These are phyloP conservation scores for Trichoderma sp. DNA, from an alignment of 2,329 filamentous ascomycete genomes.

Conservation along the genomic window DNA sequence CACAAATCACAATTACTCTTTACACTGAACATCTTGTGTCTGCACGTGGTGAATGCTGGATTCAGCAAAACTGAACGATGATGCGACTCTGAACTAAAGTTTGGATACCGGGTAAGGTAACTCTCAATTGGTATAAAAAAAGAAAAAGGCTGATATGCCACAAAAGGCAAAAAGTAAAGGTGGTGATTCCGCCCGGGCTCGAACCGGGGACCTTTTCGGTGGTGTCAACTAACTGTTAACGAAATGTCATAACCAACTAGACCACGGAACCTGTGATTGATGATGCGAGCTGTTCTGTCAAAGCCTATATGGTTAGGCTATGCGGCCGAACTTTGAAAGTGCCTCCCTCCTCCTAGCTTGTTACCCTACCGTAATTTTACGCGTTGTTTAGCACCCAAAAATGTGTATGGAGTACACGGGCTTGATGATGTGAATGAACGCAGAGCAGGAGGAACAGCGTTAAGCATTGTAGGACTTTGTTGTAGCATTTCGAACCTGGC, in stretches of 20 bases:
- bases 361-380: no score
- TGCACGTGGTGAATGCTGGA: background rate
- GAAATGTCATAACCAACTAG: constrained; percentile 30
- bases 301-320: background rate
- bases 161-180: constrained; percentile 9
- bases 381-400: no score
- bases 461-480: no score
- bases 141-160: no score
- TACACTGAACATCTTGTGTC: background rate
- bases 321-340: no score
- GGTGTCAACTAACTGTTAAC: constrained; percentile 28
- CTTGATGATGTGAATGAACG: no score
- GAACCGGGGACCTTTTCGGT: constrained; percentile 30
- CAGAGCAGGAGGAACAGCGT: no score
- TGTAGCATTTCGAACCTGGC: no score
- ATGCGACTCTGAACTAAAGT: background rate
- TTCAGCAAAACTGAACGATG: background rate
- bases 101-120: no score
- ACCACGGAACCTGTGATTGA: constrained; percentile 25
- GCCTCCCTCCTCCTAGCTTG: no score
- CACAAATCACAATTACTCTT: constrained; percentile 20
- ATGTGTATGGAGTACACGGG: no score
- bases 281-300: background rate
- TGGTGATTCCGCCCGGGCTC: constrained; percentile 29
- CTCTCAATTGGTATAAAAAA: background rate